Base-by-base conservation (phyloP, 352 stramenopile species). In the Phytophthora meadii region DNA sequence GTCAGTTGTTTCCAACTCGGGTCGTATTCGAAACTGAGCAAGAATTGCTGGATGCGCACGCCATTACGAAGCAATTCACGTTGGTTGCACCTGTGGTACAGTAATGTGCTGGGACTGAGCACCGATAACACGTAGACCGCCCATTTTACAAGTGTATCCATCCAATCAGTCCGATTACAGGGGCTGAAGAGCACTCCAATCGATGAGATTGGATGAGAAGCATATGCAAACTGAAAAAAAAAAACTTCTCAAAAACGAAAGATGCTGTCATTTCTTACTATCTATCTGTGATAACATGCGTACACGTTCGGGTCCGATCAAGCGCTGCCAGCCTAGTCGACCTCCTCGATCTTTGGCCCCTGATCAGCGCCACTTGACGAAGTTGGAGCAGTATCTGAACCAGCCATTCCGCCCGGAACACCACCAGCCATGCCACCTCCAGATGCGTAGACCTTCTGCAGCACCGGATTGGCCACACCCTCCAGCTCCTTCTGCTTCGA, bases 401-500 rank as follows among this genome's bases (percentile, higher is more conserved):
- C 74, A 47, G 51, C 46, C n/a, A n/a, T n/a, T n/a, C n/a, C n/a
- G n/a, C n/a, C n/a, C n/a, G n/a, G n/a, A n/a, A n/a, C n/a, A n/a
- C n/a, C n/a, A 40, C 55, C 77, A 4, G 66, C 46, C 50, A 64
- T 65, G 28, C 59, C 80, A n/a, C n/a, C n/a, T n/a, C n/a, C n/a
- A n/a, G n/a, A n/a, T 50, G 93, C 88, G 56, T 95, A 96, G 42
- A 90, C 82, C 68, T 82, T 82, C 57, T 94, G 87, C 54, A 97
- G 45, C 34, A 96, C 94, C 6, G 87, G 89, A 61, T 96, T 97
- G 4, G 82, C 88, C 27, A 96, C 62, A 37, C 63, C 60, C 60
- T 97, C 89, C 0, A 97, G 76, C 74, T 97, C 89, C 73, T 98
- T 97, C 77, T 97, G 90, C 76, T 96, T 79, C 17, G 39, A 58